Evolutionary conservation across 2,329 filamentous ascomycete species (phyloP), one percentile per base, ranked within the genome.

Genomic region (Penicillium verrucosum): DNA sequence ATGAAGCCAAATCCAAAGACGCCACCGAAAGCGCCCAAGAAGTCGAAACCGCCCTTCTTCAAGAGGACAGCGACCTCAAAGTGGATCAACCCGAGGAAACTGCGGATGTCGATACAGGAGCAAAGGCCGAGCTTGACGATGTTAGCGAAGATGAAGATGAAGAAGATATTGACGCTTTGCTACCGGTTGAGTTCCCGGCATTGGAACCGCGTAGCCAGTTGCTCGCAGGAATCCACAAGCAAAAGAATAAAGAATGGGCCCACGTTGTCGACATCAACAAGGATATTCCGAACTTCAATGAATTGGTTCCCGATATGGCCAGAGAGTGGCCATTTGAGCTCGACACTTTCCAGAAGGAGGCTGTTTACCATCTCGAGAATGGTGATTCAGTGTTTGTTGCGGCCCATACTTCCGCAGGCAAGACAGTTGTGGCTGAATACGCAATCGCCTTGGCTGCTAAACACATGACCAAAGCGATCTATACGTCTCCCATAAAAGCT

Each of bases 401-500:
- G 10, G 94, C 94, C 0, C 94, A 99, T 72, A 99, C 94, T 0
- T 99, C 94, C 34, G 94, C 94, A 23, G 94, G 94, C 55, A 99
- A 99, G 79, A 99, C 94, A 1, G 94, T 97, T 0, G 94, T 99
- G 14, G 94, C 94, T 29, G 94, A 99, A 72, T 99, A 99, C 74
- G 94, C 93, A 47, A 97, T 99, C 72, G 92, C 94, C 7, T 80
- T 99, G 57, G 94, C 94, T 30, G 88, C 91, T n/a, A 95, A 93
- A 70, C 94, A 99, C 72, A 97, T 97, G 93, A 99, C 94, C 9
- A 99, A 99, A 73, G 93, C 94, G 23, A 99, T 99, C 62, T 99
- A 99, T 73, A 99, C 94, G 0, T 97, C 94, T 0, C 94, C 94
- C 0, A 99, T 99, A 79, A 99, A 99, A 73, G 94, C 94, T 2